phyloP scores from a whole-genome alignment of 192 early-diverging fungal genomes.

The Coemansia sp. region DNA sequence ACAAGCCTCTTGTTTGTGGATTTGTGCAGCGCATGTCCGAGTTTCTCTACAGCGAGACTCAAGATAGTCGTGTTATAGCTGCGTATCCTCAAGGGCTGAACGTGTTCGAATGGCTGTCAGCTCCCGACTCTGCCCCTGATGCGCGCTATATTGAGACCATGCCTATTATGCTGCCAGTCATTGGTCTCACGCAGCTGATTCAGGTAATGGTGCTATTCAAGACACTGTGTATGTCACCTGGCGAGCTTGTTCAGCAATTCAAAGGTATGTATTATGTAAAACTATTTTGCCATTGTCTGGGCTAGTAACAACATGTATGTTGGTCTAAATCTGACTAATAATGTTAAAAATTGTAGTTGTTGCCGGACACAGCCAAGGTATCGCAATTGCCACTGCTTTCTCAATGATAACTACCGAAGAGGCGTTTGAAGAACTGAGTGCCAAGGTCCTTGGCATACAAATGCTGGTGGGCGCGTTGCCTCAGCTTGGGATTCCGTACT shows the following conservation, averaged over 20 bases:
- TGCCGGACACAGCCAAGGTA: slow-evolving; percentile 90
- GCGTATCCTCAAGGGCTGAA: slow-evolving; percentile 69
- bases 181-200: slow-evolving; percentile 86
- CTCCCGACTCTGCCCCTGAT: slow-evolving; percentile 67
- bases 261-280: slow-evolving; percentile 23
- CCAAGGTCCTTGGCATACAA: slow-evolving; percentile 76
- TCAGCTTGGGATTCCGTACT: slow-evolving; percentile 57
- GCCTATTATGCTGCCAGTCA: slow-evolving; percentile 75
- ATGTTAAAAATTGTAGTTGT: slow-evolving; percentile 17
- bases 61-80: slow-evolving; percentile 53
- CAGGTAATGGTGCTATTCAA: slow-evolving; percentile 70
- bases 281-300: not conserved
- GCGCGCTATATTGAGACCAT: slow-evolving; percentile 68
- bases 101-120: slow-evolving; percentile 76
- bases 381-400: slow-evolving; percentile 81
- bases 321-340: not conserved
- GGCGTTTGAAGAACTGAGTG: slow-evolving; percentile 72
- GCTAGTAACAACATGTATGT: too few relatives aligned
- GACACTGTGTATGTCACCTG: slow-evolving; percentile 60
- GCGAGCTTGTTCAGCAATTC: slow-evolving; percentile 29
- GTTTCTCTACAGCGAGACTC: slow-evolving; percentile 60
- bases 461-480: slow-evolving; percentile 83
- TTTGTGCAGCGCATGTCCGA: slow-evolving; percentile 73
- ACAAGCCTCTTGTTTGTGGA: slow-evolving; percentile 66
- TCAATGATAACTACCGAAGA: slow-evolving; percentile 74